Conservation (phyloP, 2,329 filamentous ascomycete species). For the Ascochyta koolunga region DNA sequence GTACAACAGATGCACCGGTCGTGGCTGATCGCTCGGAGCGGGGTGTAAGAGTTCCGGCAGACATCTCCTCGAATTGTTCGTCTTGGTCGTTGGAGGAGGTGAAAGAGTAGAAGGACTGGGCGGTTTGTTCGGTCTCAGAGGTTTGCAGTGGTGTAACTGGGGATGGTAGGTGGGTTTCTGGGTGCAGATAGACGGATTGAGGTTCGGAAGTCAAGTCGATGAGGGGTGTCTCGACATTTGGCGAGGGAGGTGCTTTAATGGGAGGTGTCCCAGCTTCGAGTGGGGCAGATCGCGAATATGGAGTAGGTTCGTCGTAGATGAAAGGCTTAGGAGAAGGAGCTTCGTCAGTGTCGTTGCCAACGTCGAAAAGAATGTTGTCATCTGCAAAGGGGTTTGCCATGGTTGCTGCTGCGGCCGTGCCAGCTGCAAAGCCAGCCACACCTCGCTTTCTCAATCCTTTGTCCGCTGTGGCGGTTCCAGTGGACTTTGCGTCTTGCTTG, state of each 20-base stretch:
- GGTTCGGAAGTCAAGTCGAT: conserved; percentile 40
- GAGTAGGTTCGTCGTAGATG: conserved; percentile 28
- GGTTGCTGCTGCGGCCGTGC: conserved; percentile 42
- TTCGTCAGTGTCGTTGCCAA: conserved; percentile 42
- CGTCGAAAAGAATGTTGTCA: conserved; percentile 51
- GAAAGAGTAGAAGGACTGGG: conserved; percentile 49
- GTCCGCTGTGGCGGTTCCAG: conserved; percentile 27
- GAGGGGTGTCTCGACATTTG: conserved; percentile 21
- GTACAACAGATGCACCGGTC: conserved; percentile 38
- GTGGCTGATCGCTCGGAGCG: conserved; percentile 43
- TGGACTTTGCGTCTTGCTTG: conserved; percentile 33
- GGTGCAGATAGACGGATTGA: conserved; percentile 11
- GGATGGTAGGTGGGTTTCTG: conserved; percentile 10
- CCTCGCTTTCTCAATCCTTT: conserved; percentile 38
- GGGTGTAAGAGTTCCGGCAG: conserved; percentile 47
- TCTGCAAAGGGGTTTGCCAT: conserved; percentile 55
- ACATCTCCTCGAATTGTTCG: conserved; percentile 36
- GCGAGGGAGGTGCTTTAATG: conserved; percentile 1
- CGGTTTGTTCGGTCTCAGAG: conserved; percentile 27
- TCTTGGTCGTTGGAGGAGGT: conserved; percentile 30
- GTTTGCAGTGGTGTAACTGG: conserved; percentile 23
- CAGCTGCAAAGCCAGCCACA: conserved; percentile 47
- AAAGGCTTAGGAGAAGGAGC: conserved; percentile 37
- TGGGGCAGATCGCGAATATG: conserved; percentile 31
- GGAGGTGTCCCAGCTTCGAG: conserved; percentile 24